phyloP scores from a whole-genome alignment of 2,329 filamentous ascomycete species.

The Didymella sp. region DNA sequence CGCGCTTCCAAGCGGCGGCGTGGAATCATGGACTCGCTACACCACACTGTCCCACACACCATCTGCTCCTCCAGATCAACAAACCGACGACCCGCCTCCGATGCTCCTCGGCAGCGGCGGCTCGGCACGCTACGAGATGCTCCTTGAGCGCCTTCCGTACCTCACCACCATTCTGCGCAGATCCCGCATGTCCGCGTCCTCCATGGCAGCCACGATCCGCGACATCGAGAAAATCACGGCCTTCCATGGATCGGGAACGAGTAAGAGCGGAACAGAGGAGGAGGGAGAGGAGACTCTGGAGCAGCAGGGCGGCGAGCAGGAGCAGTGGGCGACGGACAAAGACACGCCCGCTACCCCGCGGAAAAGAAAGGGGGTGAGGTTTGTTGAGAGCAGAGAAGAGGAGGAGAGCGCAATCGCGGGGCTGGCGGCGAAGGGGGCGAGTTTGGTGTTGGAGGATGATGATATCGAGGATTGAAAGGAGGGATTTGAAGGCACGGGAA shows the following conservation, averaged over 20 bases:
- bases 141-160: constrained; percentile 88
- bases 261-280: constrained; percentile 42
- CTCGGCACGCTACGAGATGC: constrained; percentile 73
- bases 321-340: constrained; percentile 55
- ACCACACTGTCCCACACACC: constrained; percentile 23
- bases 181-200: constrained; percentile 36
- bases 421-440: constrained; percentile 36
- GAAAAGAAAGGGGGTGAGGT: constrained; percentile 20
- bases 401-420: constrained; percentile 35
- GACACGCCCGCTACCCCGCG: constrained; percentile 38
- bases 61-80: not conserved
- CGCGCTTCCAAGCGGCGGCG: constrained; percentile 43
- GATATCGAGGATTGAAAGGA: constrained; percentile 54
- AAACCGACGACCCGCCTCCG: constrained; percentile 24
- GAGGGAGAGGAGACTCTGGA: constrained; percentile 22
- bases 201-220: constrained; percentile 49
- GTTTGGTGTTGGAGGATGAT: constrained; percentile 55
- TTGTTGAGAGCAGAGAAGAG: constrained; percentile 4
- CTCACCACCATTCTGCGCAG: constrained; percentile 68
- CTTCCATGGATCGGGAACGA: constrained; percentile 55
- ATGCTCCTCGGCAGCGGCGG: constrained; percentile 64
- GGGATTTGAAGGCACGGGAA: too few species aligned
- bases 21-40: constrained; percentile 49
- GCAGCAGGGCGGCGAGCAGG: constrained; percentile 37
- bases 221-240: constrained; percentile 73